Conservation (phyloP, 2,329 filamentous ascomycete genomes). For the Penicillium olsonii region DNA sequence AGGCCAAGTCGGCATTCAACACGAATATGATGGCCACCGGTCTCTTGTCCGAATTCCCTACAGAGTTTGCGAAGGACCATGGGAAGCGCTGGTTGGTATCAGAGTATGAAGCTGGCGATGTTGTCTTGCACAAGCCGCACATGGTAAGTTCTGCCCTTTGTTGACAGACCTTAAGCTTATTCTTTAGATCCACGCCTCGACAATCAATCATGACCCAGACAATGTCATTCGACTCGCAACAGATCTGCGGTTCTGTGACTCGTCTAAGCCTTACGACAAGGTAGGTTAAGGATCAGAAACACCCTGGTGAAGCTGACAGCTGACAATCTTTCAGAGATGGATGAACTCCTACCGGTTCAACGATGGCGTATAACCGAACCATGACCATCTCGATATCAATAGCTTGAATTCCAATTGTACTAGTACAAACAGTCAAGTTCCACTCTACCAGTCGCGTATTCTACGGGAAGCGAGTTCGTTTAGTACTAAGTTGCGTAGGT, state of each 20-base stretch:
- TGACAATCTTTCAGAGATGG: constrained; percentile 33
- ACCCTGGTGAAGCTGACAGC: no score
- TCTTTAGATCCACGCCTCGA: constrained; percentile 56
- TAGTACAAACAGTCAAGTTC: background rate
- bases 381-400: no score
- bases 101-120: constrained; percentile 57
- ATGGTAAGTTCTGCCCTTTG: constrained; percentile 24
- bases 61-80: constrained; percentile 46
- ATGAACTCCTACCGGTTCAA: constrained; percentile 42
- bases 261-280: constrained; percentile 54
- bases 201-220: constrained; percentile 55
- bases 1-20: constrained; percentile 57
- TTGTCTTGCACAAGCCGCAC: constrained; percentile 47
- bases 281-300: constrained; percentile 17
- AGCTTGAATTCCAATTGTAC: background rate
- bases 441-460: no score
- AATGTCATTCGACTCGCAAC: constrained; percentile 58
- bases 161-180: background rate
- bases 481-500: background rate
- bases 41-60: constrained; percentile 54
- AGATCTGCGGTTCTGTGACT: constrained; percentile 58
- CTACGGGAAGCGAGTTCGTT: background rate
- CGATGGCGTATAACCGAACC: constrained; percentile 30
- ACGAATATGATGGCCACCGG: constrained; percentile 61
- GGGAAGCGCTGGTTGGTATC: constrained; percentile 53